Base-by-base conservation (phyloP, 2,329 filamentous ascomycete genomes). In the Penicillium frequentans region DNA sequence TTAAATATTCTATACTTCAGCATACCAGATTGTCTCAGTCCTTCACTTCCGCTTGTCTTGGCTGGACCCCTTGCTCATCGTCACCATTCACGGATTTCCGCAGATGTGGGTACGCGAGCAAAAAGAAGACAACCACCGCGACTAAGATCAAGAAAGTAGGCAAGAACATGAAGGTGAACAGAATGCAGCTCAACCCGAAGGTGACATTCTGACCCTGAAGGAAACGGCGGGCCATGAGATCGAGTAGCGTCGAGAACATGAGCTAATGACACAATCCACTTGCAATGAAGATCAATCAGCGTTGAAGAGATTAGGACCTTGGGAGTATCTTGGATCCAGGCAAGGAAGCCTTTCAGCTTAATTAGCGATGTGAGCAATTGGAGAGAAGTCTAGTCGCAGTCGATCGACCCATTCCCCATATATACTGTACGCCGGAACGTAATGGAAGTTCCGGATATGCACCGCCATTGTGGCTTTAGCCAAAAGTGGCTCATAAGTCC, bases 91-190 rank as follows among this genome's bases (percentile, higher is more conserved):
- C 8, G 16, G 60, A 58, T 55, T 68, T 71, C 4, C 62, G 58
- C 1, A 73, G 54, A 3, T 60, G 61, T 0, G 71, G 70, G 57
- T 72, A 73, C 13, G 61, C 66, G 5, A 73, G 58, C 1, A 67
- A 44, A 39, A 73, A 71, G 49, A 73, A 71, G 19, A 67, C 54
- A 2, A 73, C 54, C 10, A 73, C 71, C 1, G 68, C 70, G 19
- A 71, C 48, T 2, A 73, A 57, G 9, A 73, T 60, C 7, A 73
- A 53, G 26, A 73, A 60, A 1, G 71, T 73, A 5, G 71, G 71
- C 5, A 73, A 52, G n/a, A 73, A 69, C 65, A 71, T 70, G 43
- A 73, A 73, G 13, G 64, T 67, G 26, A 73, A 73, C 14, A 73
- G 63, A 21, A 73, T 59, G 1, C 71, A 13, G 27, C 70, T 73